A percentile compares a stretch with the other conserved stretches of the same genome.
Evolutionary conservation across 257 asterid genomes (phyloP).

Genomic region (Primulina eburnea): DNA sequence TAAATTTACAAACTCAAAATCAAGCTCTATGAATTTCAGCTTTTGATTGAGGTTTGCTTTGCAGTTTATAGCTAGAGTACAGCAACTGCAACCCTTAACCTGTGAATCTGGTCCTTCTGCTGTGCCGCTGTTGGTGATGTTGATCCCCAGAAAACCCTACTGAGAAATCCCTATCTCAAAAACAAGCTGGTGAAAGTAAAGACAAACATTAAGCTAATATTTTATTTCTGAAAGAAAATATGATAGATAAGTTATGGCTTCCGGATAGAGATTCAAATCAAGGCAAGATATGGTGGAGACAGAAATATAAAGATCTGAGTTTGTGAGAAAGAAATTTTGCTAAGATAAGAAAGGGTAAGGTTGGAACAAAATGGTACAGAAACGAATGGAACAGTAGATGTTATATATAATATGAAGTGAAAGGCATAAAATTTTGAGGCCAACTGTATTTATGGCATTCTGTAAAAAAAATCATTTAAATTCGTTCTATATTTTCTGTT

Average conservation of each 20-base stretch:
- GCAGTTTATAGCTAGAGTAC: conserved; percentile 18
- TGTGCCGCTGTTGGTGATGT: conserved; percentile 26
- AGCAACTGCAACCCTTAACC: conserved; percentile 9
- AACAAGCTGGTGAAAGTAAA: conserved; percentile 28
- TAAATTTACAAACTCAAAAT: not conserved
- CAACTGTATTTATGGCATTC: not conserved
- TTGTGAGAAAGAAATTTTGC: conserved; percentile 5
- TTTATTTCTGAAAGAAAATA: not conserved
- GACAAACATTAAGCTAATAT: conserved; percentile 17
- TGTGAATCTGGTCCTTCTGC: conserved; percentile 19
- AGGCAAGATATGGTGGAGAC: conserved; percentile 3
- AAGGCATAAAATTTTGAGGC: not conserved
- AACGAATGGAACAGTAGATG: conserved; percentile 50
- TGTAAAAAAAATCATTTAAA: not conserved
- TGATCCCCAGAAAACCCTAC: conserved; percentile 40
- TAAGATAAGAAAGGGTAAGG: conserved; percentile 15
- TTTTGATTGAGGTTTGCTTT: conserved; percentile 12
- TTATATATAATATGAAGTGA: not conserved
- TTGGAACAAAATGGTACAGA: conserved; percentile 18
- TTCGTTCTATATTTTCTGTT: too few species aligned
- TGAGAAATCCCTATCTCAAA: conserved; percentile 33
- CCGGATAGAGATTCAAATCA: not conserved
- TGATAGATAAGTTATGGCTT: not conserved
- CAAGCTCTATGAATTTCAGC: conserved; percentile 4
- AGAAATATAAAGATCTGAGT: not conserved